Evolutionary conservation across 805 yeast genomes (phyloP).

Genomic region (Kodamaea kakaduensis): DNA sequence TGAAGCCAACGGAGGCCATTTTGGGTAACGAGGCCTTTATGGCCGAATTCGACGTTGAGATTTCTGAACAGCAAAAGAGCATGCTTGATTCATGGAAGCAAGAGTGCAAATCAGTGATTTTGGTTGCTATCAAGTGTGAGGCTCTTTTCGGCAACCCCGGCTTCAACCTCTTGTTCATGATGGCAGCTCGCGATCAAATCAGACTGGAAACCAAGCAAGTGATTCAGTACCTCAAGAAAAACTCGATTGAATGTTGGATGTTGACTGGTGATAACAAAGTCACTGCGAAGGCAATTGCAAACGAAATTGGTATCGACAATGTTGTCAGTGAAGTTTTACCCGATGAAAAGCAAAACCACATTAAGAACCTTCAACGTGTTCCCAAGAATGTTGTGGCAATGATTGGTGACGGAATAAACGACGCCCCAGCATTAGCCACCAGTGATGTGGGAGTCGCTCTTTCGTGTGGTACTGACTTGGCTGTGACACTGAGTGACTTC

Average conservation of each 20-base stretch:
- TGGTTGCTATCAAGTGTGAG: constrained; percentile 44
- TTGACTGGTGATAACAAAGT: constrained; percentile 68
- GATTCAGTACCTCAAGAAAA: constrained; percentile 31
- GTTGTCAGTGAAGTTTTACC: constrained; percentile 73
- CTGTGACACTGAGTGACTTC: constrained; percentile 70
- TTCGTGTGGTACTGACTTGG: constrained; percentile 73
- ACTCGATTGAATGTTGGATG: constrained; percentile 63
- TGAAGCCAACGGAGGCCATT: constrained; percentile 34
- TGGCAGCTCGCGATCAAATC: constrained; percentile 60
- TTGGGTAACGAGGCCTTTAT: constrained; percentile 63
- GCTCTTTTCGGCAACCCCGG: constrained; percentile 23
- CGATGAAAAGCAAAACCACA: constrained; percentile 60
- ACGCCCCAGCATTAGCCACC: constrained; percentile 72
- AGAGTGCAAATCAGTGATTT: constrained; percentile 60
- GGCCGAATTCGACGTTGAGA: constrained; percentile 40
- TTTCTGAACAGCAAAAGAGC: constrained; percentile 32
- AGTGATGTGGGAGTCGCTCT: constrained; percentile 79
- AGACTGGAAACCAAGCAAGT: constrained; percentile 56
- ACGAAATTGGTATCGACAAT: constrained; percentile 55
- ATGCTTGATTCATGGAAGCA: constrained; percentile 52
- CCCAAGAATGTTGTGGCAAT: constrained; percentile 45
- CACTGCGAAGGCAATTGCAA: constrained; percentile 67
- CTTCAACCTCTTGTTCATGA: constrained; percentile 40
- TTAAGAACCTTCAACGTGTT: constrained; percentile 48
- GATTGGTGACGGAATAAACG: constrained; percentile 85